phyloP scores from a whole-genome alignment of 306 rosid species.

The Cicer judaicum region DNA sequence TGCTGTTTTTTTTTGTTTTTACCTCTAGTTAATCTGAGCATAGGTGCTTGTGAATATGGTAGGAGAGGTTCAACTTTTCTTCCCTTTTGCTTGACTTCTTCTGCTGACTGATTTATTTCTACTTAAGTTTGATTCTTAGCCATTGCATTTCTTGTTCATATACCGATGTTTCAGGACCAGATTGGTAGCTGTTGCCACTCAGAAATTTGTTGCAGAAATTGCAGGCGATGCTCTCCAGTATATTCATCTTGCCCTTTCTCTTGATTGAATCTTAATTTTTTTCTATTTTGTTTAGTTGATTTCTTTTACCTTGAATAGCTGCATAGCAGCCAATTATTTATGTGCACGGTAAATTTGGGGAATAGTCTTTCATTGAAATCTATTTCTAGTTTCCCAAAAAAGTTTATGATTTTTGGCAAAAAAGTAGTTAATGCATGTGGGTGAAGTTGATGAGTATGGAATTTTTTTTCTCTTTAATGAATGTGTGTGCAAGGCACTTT shows the following conservation, averaged over 20 bases:
- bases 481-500: neutral
- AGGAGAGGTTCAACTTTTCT: slow-evolving; percentile 11
- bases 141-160: slow-evolving; percentile 10
- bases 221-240: slow-evolving; percentile 80
- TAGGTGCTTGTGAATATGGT: neutral
- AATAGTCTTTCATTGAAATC: neutral
- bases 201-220: slow-evolving; percentile 88
- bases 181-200: slow-evolving; percentile 84
- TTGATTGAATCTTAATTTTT: neutral
- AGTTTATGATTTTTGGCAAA: neutral
- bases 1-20: no score
- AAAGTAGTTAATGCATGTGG: neutral
- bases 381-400: slow-evolving; percentile 1
- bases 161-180: slow-evolving; percentile 61
- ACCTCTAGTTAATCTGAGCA: no score
- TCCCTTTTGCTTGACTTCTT: slow-evolving; percentile 30
- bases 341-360: slow-evolving; percentile 12
- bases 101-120: slow-evolving; percentile 25
- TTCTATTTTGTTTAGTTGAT: neutral
- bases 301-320: slow-evolving; percentile 3
- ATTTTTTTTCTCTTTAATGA: neutral
- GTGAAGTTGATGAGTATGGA: neutral
- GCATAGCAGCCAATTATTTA: neutral
- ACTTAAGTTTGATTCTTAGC: slow-evolving; percentile 2
- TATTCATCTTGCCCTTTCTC: slow-evolving; percentile 36